phyloP scores from a whole-genome alignment of 108 stramenopile genomes.

The Parietichytrium sp. region DNA sequence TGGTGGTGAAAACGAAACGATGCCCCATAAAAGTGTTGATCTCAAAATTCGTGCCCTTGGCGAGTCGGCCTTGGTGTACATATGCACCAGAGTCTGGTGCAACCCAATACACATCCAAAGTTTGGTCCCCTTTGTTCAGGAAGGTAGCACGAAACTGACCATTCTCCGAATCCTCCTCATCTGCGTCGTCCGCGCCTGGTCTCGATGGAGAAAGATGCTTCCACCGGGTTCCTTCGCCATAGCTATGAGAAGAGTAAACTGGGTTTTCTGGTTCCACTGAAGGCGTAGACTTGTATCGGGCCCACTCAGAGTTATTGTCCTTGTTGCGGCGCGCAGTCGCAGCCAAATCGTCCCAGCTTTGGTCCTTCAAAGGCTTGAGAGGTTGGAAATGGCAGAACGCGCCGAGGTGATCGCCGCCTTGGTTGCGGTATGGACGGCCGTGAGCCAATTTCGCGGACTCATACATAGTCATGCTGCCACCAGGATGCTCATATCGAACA shows the following conservation, averaged over 20 bases:
- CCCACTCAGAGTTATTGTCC: neutral
- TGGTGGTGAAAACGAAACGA: neutral
- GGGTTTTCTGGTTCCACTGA: neutral
- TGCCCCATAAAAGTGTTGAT: neutral
- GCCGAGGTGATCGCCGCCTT: conserved; percentile 22
- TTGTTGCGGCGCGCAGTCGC: conserved; percentile 23
- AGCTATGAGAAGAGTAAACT: neutral
- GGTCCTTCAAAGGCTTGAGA: neutral
- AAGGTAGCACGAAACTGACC: neutral
- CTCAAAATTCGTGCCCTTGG: neutral
- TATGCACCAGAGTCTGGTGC: neutral
- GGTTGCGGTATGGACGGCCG: conserved; percentile 14
- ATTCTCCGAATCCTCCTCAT: neutral
- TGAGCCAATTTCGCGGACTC: conserved; percentile 11
- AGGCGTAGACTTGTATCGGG: neutral
- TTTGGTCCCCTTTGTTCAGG: neutral
- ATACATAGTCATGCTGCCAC: conserved; percentile 19
- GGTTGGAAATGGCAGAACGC: conserved; percentile 16
- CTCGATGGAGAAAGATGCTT: neutral
- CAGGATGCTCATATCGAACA: conserved; percentile 35
- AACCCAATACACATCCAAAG: conserved; percentile 11
- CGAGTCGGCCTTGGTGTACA: neutral
- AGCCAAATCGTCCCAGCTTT: conserved; percentile 10
- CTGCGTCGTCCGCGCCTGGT: conserved; percentile 5
- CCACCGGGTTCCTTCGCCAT: neutral